These are phyloP conservation scores for Kluyveromyces sp. DNA, from an alignment of 1,139 yeast genomes.

Conservation along the genomic window DNA sequence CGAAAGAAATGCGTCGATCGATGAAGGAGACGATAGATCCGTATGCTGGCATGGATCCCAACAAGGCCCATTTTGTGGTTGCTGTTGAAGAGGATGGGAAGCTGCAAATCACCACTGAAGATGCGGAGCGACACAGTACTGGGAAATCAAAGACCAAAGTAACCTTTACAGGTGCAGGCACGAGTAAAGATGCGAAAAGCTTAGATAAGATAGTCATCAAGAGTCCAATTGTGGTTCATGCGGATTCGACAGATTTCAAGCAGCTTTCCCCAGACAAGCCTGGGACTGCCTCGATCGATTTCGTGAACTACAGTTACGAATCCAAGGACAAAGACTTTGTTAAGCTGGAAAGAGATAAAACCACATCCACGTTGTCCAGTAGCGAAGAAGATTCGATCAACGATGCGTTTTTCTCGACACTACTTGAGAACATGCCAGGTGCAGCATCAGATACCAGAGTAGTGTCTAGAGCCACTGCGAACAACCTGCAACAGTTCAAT, in stretches of 20 bases:
- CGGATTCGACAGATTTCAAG: background rate
- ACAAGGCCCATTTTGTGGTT: background rate
- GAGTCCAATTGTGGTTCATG: background rate
- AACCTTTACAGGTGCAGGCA: too few species aligned
- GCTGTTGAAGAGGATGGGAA: background rate
- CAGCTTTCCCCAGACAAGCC: background rate
- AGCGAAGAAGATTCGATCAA: too few species aligned
- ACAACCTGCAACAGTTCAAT: background rate
- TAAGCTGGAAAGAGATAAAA: background rate
- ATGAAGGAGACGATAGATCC: constrained; percentile 8
- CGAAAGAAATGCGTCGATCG: constrained; percentile 13
- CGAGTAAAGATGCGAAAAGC: too few species aligned
- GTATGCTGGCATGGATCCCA: constrained; percentile 6
- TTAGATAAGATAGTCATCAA: too few species aligned
- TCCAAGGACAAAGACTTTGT: background rate
- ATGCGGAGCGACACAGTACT: too few species aligned
- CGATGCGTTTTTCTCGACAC: background rate
- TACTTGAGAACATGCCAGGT: background rate
- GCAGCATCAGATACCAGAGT: background rate
- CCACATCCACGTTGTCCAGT: too few species aligned
- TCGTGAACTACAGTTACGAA: constrained; percentile 1
- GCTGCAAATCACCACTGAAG: background rate
- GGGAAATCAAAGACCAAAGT: too few species aligned
- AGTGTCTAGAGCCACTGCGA: background rate
- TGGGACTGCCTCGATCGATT: background rate